Conservation (phyloP, 306 rosid species). For the Castanea crenata region DNA sequence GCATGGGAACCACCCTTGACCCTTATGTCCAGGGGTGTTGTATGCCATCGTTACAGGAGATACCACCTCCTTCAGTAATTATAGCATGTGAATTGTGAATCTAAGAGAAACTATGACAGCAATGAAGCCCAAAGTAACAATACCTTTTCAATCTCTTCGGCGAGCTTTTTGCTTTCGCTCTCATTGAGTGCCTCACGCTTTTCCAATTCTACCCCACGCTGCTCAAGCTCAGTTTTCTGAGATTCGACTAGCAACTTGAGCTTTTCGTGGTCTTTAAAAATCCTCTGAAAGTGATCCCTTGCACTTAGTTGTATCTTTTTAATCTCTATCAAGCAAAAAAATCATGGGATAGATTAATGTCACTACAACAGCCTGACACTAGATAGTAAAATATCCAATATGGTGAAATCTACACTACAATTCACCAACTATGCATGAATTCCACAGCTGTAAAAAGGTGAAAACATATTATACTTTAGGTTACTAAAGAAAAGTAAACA, state of each 20-base stretch:
- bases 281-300: slow-evolving; percentile 79
- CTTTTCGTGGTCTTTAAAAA: slow-evolving; percentile 72
- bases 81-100: slow-evolving; percentile 13
- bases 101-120: slow-evolving; percentile 31
- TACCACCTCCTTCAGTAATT: background rate
- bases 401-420: slow-evolving; percentile 13
- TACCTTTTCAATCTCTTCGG: slow-evolving; percentile 83
- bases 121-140: slow-evolving; percentile 14
- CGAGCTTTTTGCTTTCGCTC: slow-evolving; percentile 72
- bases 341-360: slow-evolving; percentile 24
- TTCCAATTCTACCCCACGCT: slow-evolving; percentile 71
- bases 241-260: slow-evolving; percentile 77
- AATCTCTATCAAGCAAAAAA: slow-evolving; percentile 55
- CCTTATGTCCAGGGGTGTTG: too few species aligned
- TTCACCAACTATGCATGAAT: background rate
- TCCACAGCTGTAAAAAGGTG: slow-evolving; percentile 19
- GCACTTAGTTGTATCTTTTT: slow-evolving; percentile 81
- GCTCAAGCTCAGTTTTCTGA: slow-evolving; percentile 74
- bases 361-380: slow-evolving; percentile 15
- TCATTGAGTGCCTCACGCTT: slow-evolving; percentile 82
- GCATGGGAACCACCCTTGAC: too few species aligned
- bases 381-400: slow-evolving; percentile 18
- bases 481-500: slow-evolving; percentile 5
- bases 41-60: too few species aligned
- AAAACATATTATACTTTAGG: background rate